Evolutionary conservation across 2,329 filamentous ascomycete species (phyloP), one percentile per base, ranked within the genome.

Genomic region (Dactylellina parvicollis): DNA sequence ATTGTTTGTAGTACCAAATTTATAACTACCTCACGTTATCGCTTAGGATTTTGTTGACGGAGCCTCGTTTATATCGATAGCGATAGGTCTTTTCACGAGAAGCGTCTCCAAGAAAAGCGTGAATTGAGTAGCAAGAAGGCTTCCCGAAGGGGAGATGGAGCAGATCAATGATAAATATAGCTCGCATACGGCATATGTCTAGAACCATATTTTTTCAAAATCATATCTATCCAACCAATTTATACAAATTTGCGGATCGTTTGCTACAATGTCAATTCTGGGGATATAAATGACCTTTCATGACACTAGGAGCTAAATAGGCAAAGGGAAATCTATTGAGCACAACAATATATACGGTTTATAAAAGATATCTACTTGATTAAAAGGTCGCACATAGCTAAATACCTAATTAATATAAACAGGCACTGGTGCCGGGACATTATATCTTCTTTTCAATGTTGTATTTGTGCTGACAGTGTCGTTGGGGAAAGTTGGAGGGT

Each of bases 361-460:
- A 60, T 24, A 8, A 32, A 34, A 38, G 34, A 38, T 32, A 32
- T 32, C 12, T 32, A 38, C 34, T 38, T 28, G 36, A 10, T n/a
- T 22, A 34, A 47, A 16, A 14, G 22, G 28, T n/a, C 34, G 34
- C 12, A 36, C n/a, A 20, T 0, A 12, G 8, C 26, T 42, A 47
- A 30, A 20, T 0, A 12, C 10, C 26, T 42, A 47, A 30, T 49
- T 18, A 7, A 46, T 34, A 24, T 61, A 61, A 22, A 70, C 12
- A 10, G 56, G 65, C 18, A 24, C 52, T 18, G 65, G 65, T 8
- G 49, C 56, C 34, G 65, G 62, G 18, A 54, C 36, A 12, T 34
- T 56, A 20, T 61, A 70, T 62, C 65, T 61, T 34, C 65, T 70
- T 24, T 55, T 18, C 1, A 71, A 26, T 5, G 66, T 71, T 16